Evolutionary conservation across 345 rosid genomes (phyloP).

Genomic region (Aurinia saxatilis): DNA sequence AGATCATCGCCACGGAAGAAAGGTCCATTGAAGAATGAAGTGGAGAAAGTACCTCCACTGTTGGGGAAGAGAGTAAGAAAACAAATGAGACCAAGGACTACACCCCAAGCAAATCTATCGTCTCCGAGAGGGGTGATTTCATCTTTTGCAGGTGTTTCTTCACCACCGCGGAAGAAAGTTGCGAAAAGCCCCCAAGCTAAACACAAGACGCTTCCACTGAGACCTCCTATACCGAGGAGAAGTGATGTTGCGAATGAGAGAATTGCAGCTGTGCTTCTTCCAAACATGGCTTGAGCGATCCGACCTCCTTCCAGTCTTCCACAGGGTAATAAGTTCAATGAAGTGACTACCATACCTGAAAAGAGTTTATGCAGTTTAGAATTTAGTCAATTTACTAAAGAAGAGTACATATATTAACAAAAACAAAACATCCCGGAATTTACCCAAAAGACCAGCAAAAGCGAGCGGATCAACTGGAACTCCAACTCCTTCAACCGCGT

Average conservation of each 20-base stretch:
- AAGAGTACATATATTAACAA: neutral
- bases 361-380: neutral
- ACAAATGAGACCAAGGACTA: slow-evolving; percentile 78
- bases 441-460: slow-evolving; percentile 92
- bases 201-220: slow-evolving; percentile 86
- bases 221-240: slow-evolving; percentile 64
- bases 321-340: slow-evolving; percentile 84
- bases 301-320: slow-evolving; percentile 97
- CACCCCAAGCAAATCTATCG: slow-evolving; percentile 72
- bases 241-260: slow-evolving; percentile 75
- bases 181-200: slow-evolving; percentile 90
- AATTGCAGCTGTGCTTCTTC: slow-evolving; percentile 66
- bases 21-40: slow-evolving; percentile 61
- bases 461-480: slow-evolving; percentile 95
- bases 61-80: slow-evolving; percentile 91
- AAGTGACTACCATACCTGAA: slow-evolving; percentile 93
- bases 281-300: slow-evolving; percentile 90
- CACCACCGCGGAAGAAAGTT: slow-evolving; percentile 91
- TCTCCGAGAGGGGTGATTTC: slow-evolving; percentile 74
- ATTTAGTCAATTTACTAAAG: neutral
- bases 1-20: slow-evolving; percentile 62
- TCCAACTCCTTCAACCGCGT: slow-evolving; percentile 92
- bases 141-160: slow-evolving; percentile 80
- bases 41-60: slow-evolving; percentile 85
- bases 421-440: slow-evolving; percentile 1